A percentile compares a stretch with the other conserved stretches of the same genome.
phyloP scores from a whole-genome alignment of 306 rosid species.

The Ziziphus jujuba region DNA sequence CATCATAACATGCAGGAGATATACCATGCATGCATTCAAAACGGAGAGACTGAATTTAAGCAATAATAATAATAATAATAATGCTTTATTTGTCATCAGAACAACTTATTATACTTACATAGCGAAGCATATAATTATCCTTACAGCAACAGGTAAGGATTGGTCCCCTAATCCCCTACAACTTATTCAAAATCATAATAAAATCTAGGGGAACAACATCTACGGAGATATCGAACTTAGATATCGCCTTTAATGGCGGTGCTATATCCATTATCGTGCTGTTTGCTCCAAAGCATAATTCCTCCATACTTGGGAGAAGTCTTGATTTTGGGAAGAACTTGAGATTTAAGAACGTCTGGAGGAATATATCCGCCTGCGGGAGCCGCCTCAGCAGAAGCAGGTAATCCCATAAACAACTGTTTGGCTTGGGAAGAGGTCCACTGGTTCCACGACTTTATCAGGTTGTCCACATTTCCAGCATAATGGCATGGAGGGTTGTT shows the following conservation, averaged over 20 bases:
- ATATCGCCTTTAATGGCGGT: conserved; percentile 29
- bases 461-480: conserved; percentile 32
- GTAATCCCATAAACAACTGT: conserved; percentile 63
- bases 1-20: too few species aligned
- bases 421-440: conserved; percentile 46
- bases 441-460: conserved; percentile 50
- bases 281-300: conserved; percentile 61
- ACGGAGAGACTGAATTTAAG: too few species aligned
- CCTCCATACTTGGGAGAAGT: conserved; percentile 55
- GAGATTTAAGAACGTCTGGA: conserved; percentile 22
- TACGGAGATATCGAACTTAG: conserved; percentile 1
- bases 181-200: too few species aligned
- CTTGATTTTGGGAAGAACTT: conserved; percentile 52
- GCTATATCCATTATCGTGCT: conserved; percentile 37
- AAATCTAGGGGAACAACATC: too few species aligned
- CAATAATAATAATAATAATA: too few species aligned
- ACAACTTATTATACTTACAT: too few species aligned
- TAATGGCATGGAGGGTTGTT: conserved; percentile 60
- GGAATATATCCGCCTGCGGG: conserved; percentile 55
- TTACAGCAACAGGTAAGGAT: too few species aligned
- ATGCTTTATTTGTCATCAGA: too few species aligned
- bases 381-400: conserved; percentile 57
- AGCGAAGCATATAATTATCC: too few species aligned
- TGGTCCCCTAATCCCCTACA: too few species aligned
- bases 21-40: too few species aligned